Evolutionary conservation across 768 basidiomycete genomes (phyloP).

Genomic region (Rhodotorula toruloides): DNA sequence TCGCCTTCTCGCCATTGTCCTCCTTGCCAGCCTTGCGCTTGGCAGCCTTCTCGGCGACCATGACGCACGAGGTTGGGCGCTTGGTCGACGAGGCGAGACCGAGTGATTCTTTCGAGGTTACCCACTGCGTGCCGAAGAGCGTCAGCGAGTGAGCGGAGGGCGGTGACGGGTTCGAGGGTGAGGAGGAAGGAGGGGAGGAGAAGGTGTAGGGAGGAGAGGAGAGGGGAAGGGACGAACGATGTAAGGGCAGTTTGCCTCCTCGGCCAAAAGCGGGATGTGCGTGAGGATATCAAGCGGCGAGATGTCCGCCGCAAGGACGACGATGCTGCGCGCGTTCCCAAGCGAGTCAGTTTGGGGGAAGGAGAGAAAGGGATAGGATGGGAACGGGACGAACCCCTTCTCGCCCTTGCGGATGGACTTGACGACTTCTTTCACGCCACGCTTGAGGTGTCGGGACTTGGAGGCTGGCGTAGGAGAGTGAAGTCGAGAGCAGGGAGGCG

Average conservation of each 20-base stretch:
- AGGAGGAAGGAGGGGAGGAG: background rate
- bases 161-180: background rate
- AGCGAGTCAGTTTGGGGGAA: background rate
- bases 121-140: conserved; percentile 42
- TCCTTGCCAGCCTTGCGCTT: conserved; percentile 55
- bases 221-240: conserved; percentile 54
- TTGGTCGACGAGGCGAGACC: conserved; percentile 94
- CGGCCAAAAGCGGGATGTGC: conserved; percentile 86
- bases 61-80: conserved; percentile 94
- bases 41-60: conserved; percentile 80
- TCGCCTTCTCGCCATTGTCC: conserved; percentile 51
- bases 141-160: background rate
- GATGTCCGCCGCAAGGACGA: conserved; percentile 92
- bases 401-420: conserved; percentile 97
- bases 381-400: conserved; percentile 64
- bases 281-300: conserved; percentile 98
- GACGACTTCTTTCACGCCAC: conserved; percentile 97
- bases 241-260: conserved; percentile 87
- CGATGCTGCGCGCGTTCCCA: conserved; percentile 55
- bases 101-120: conserved; percentile 87
- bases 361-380: background rate
- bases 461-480: conserved; percentile 58
- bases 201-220: background rate
- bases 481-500: background rate
- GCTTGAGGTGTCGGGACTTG: conserved; percentile 88